These are phyloP conservation scores for Nicotiana tabacum DNA, from an alignment of 257 asterid genomes.

Conservation along the genomic window DNA sequence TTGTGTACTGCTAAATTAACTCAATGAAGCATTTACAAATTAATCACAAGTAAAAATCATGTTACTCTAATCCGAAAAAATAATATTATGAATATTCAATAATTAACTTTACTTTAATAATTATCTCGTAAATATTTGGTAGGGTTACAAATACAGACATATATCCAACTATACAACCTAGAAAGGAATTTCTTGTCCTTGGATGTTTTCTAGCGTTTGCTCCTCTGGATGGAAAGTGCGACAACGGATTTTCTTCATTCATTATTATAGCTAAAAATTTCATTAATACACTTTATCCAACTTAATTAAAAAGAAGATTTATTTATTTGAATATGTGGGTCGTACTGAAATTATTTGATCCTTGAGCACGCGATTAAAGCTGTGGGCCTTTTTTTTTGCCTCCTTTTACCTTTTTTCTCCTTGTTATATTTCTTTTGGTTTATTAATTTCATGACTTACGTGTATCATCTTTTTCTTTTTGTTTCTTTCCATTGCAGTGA, in stretches of 20 bases:
- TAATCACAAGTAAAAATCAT: not conserved
- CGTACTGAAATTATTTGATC: slow-evolving; percentile 23
- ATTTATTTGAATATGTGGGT: slow-evolving; percentile 15
- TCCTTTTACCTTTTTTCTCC: not conserved
- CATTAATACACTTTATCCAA: not conserved
- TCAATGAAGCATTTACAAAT: not conserved
- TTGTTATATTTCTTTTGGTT: not conserved
- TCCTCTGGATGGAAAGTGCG: not conserved
- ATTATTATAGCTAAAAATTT: not conserved
- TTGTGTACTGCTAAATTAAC: not conserved
- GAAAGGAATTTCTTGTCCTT: not conserved
- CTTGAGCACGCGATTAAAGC: slow-evolving; percentile 42
- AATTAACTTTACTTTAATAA: not conserved
- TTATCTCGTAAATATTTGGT: not conserved
- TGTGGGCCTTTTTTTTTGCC: slow-evolving; percentile 12
- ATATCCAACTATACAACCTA: not conserved
- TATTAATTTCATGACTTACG: not conserved
- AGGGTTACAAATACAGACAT: not conserved
- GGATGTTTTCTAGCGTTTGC: not conserved
- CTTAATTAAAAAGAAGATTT: not conserved
- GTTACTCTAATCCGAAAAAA: not conserved
- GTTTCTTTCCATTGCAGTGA: not conserved
- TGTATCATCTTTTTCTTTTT: not conserved
- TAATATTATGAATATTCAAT: not conserved
- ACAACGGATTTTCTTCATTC: not conserved